These are phyloP conservation scores for Amoebophrya sp. DNA, from an alignment of 169 alveolate genomes.

Conservation along the genomic window DNA sequence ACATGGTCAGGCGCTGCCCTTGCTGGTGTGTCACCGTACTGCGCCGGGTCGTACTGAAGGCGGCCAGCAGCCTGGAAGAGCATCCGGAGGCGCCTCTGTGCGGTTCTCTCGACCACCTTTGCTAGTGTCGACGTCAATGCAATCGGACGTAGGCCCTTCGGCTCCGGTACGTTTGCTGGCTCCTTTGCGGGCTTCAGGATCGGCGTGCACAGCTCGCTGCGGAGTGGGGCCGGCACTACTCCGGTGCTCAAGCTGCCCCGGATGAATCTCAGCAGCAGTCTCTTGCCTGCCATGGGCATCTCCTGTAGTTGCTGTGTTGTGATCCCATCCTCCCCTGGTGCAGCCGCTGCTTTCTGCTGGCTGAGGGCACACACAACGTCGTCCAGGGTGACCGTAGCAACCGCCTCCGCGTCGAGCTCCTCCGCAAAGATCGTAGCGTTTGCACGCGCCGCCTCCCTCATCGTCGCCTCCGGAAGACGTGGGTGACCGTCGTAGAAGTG, in stretches of 20 bases:
- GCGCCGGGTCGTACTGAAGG: background rate
- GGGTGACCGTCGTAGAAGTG: background rate
- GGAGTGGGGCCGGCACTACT: background rate
- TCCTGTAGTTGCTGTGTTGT: background rate
- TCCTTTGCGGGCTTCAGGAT: background rate
- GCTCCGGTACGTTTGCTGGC: background rate
- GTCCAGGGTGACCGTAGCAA: background rate
- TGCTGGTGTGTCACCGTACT: background rate
- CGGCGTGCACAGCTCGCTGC: background rate
- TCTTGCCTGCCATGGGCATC: background rate
- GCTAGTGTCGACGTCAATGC: background rate
- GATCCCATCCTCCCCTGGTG: background rate
- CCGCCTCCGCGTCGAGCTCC: background rate
- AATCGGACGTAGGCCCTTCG: background rate
- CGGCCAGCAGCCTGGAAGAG: background rate
- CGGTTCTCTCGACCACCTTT: background rate
- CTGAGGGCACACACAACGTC: background rate
- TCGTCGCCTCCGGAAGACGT: background rate
- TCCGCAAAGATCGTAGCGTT: background rate
- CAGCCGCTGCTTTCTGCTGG: background rate
- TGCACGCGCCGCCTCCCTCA: background rate
- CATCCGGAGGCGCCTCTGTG: background rate
- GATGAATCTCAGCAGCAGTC: background rate
- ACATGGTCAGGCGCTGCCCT: background rate
- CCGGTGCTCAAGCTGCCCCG: background rate